Evolutionary conservation across 2,329 filamentous ascomycete genomes (phyloP).

Genomic region (Colletotrichum sp.): DNA sequence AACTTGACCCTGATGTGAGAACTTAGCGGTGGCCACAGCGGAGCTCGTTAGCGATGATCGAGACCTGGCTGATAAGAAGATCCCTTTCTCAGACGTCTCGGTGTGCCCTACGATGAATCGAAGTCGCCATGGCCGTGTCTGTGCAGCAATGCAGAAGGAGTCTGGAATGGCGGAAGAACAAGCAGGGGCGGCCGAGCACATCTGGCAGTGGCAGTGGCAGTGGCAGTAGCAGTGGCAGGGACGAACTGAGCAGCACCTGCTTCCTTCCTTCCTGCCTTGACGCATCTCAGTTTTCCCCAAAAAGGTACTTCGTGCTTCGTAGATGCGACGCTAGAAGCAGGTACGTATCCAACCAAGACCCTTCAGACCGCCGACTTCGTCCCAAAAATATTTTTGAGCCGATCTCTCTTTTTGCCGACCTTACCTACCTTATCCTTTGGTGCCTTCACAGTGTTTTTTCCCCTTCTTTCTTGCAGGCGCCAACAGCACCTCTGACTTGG

Average conservation of each 20-base stretch:
- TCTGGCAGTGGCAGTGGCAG: not conserved
- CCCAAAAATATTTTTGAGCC: slow-evolving; percentile 3
- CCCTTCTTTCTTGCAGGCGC: not conserved
- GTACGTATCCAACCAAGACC: not conserved
- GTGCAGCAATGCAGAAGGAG: slow-evolving; percentile 1
- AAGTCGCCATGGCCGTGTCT: not conserved
- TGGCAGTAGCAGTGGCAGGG: not conserved
- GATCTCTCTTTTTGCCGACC: not conserved
- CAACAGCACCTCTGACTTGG: not conserved
- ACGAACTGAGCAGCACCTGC: not conserved
- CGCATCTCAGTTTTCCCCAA: not conserved
- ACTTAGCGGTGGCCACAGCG: not conserved
- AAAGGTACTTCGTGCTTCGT: not conserved
- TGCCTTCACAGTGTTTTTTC: not conserved
- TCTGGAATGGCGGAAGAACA: not conserved
- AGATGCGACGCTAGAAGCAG: not conserved
- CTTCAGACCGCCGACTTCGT: slow-evolving; percentile 13
- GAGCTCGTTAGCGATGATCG: not conserved
- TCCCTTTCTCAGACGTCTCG: not conserved
- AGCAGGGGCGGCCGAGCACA: not conserved
- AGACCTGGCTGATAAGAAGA: not conserved
- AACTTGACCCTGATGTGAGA: not conserved
- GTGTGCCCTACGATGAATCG: not conserved
- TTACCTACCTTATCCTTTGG: not conserved
- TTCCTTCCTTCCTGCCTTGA: not conserved